Conservation (phyloP, 257 asterid genomes). For the Salvia splendens region DNA sequence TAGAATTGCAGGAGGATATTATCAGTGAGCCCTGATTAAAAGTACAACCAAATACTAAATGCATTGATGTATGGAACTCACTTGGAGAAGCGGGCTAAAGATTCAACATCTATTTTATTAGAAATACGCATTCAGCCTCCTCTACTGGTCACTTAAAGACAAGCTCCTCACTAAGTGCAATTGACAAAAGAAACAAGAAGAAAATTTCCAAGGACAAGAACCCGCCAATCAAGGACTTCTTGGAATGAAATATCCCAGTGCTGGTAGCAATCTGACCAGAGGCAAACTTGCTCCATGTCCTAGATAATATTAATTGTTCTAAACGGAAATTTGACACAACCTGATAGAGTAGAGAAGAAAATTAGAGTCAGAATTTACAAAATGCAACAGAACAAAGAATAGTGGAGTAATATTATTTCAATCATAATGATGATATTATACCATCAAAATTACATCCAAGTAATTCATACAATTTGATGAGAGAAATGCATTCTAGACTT, state of each 20-base stretch:
- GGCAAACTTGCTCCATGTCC: conserved; percentile 90
- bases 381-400: conserved; percentile 8
- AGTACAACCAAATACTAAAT: conserved; percentile 19
- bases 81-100: conserved; percentile 52
- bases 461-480: not conserved
- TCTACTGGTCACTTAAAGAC: conserved; percentile 48
- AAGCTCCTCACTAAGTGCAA: conserved; percentile 73
- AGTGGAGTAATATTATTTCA: not conserved
- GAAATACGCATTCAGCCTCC: conserved; percentile 54
- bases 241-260: conserved; percentile 68
- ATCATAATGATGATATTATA: not conserved
- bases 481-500: not conserved
- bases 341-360: conserved; percentile 42
- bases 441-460: not conserved
- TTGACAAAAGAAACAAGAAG: conserved; percentile 85
- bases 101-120: conserved; percentile 55
- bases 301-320: conserved; percentile 50
- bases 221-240: conserved; percentile 88
- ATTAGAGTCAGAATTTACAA: conserved; percentile 14
- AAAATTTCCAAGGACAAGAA: conserved; percentile 68
- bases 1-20: conserved; percentile 32
- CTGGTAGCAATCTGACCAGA: conserved; percentile 71
- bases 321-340: conserved; percentile 47
- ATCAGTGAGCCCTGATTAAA: conserved; percentile 25
- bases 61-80: conserved; percentile 43